Conservation (phyloP, 83 land plant genomes). For the Isoetes engelmannii region DNA sequence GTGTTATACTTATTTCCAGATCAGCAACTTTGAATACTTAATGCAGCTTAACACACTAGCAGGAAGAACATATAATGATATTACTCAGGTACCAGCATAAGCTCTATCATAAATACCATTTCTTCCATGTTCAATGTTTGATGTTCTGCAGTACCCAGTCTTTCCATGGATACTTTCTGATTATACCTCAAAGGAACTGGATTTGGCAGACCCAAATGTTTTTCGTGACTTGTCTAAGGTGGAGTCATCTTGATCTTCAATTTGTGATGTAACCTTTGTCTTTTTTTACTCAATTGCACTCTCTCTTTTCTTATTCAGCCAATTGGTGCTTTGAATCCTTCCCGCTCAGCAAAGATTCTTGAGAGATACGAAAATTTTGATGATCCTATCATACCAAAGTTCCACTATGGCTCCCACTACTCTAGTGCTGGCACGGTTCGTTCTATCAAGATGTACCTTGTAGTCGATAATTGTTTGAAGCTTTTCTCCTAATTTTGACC, state of each 20-base stretch:
- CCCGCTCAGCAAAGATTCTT: slow-evolving; percentile 66
- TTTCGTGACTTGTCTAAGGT: slow-evolving; percentile 95
- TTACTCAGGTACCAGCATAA: slow-evolving; percentile 65
- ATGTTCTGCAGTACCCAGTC: slow-evolving; percentile 88
- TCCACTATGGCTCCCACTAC: slow-evolving; percentile 98
- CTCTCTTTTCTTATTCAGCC: slow-evolving; percentile 52
- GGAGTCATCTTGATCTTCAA: not conserved
- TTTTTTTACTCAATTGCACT: not conserved
- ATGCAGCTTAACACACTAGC: slow-evolving; percentile 98
- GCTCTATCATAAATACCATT: not conserved
- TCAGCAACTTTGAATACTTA: slow-evolving; percentile 96
- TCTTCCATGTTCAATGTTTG: slow-evolving; percentile 6
- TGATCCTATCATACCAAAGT: slow-evolving; percentile 94
- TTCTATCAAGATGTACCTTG: slow-evolving; percentile 2
- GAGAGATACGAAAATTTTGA: slow-evolving; percentile 93
- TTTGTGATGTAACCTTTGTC: not conserved
- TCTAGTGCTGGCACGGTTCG: slow-evolving; percentile 96
- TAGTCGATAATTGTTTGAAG: too few relatives aligned
- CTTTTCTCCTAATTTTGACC: too few relatives aligned
- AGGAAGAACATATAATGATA: slow-evolving; percentile 96
- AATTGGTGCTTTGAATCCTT: slow-evolving; percentile 85
- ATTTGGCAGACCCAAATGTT: slow-evolving; percentile 64
- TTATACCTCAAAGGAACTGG: slow-evolving; percentile 58
- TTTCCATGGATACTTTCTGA: slow-evolving; percentile 97
- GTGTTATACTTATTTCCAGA: slow-evolving; percentile 44